phyloP scores from a whole-genome alignment of 164 flowering plant genomes.

The Sextonia rubra region DNA sequence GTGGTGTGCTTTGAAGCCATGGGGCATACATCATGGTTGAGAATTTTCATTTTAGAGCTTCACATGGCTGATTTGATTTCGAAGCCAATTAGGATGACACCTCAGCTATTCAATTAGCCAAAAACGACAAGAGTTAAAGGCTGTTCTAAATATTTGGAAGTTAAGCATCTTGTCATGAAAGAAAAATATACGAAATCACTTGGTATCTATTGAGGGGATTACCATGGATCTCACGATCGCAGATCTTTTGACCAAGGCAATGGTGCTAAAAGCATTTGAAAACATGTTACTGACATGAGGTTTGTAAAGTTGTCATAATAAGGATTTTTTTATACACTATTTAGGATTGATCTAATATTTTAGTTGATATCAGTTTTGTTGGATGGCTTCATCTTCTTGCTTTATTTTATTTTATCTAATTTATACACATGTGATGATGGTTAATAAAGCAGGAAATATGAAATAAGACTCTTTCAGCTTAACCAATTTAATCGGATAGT shows the following conservation, averaged over 20 bases:
- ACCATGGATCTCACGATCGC: neutral
- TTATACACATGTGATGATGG: no score
- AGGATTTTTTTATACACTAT: no score
- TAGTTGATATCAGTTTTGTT: no score
- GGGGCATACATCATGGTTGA: neutral
- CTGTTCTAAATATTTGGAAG: neutral
- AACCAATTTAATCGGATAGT: no score
- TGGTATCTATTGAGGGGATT: neutral
- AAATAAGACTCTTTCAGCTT: no score
- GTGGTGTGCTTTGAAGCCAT: no score
- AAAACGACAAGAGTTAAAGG: neutral
- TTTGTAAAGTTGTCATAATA: neutral
- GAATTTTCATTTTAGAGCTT: neutral
- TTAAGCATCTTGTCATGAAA: neutral
- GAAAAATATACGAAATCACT: neutral
- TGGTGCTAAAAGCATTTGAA: neutral
- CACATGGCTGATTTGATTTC: neutral
- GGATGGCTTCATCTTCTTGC: no score
- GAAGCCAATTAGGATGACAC: no score
- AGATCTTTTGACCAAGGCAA: neutral
- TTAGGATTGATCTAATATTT: no score
- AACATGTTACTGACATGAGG: neutral
- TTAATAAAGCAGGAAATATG: no score
- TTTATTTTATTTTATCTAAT: no score
- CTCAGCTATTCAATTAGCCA: neutral